Conservation (phyloP, 331 rosid genomes). For the Cydonia oblonga region DNA sequence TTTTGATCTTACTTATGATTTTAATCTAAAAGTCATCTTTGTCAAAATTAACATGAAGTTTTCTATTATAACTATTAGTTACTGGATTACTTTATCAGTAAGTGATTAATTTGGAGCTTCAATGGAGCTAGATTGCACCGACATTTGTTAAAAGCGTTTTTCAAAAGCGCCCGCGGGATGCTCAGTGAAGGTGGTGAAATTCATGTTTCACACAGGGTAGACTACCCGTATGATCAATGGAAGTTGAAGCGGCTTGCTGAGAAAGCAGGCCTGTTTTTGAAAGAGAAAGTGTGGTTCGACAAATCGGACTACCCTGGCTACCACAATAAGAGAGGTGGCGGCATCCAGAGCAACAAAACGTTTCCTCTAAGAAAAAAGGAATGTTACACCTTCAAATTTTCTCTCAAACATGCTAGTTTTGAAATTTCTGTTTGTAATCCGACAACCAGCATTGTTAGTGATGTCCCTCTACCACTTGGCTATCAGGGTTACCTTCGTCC, state of each 20-base stretch:
- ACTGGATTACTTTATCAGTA: neutral
- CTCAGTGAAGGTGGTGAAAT: conserved; percentile 24
- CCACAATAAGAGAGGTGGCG: conserved; percentile 19
- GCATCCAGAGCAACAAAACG: neutral
- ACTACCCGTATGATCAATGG: conserved; percentile 11
- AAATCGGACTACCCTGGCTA: conserved; percentile 8
- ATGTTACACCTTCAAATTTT: conserved; percentile 14
- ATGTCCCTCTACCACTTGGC: neutral
- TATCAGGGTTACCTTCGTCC: neutral
- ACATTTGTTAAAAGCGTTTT: conserved; percentile 7
- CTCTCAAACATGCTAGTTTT: neutral
- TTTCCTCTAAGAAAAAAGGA: conserved; percentile 1
- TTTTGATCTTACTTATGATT: too few relatives aligned
- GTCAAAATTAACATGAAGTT: too few relatives aligned
- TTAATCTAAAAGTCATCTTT: too few relatives aligned
- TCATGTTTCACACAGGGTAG: conserved; percentile 25
- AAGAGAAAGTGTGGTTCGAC: neutral
- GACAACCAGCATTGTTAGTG: neutral
- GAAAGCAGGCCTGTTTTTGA: conserved; percentile 9
- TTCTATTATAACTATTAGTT: neutral
- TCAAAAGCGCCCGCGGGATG: conserved; percentile 17
- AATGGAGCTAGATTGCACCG: conserved; percentile 13
- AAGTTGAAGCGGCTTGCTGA: conserved; percentile 3
- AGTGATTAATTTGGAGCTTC: neutral
- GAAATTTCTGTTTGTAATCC: neutral